Evolutionary conservation across 2,329 filamentous ascomycete species (phyloP), one percentile per base, ranked within the genome.

Genomic region (Boeremia lycopersici): DNA sequence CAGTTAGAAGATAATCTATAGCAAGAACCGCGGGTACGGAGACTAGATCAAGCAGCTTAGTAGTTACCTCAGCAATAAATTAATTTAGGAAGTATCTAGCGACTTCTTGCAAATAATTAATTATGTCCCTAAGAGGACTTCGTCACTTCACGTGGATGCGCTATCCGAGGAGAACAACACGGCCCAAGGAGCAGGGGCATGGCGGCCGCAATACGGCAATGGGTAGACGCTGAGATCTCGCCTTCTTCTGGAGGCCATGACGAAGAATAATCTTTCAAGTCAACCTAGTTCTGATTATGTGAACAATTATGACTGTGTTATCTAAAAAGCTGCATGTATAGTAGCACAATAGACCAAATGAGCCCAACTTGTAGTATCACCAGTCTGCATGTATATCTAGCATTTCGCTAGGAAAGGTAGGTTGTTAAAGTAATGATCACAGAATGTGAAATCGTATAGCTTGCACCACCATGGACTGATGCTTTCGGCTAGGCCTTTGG

Each of bases 1-100:
- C 42, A 44, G 48, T n/a, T 43, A 50, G 13, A 55, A 56, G 47
- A 59, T 48, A 29, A 56, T 55, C n/a, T 42, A 59, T 42, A 48
- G 57, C 23, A 52, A 56, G 23, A 59, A 59, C 17, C 48, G 53
- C 31, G 53, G 48, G 30, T 38, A 53, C 36, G 53, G 57, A 13
- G 49, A 48, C 36, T 26, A 40, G 9, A 59, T 53, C 48, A 50
- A 38, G 48, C 35, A 43, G 19, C 19, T 52, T 10, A 41, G 48
- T 6, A 41, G 48, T 23, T 41, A 52, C 23, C 48, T 46, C 9
- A 52, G 41, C 34, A 41, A 52, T 23, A n/a, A 52, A 19, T 52
- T 41, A 9, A 36, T 52, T 6, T 41, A 52, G 17, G 34, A 52
- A 40, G 31, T 52, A 26, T 52, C 48, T 15, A 15, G 41, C 7